phyloP scores from a whole-genome alignment of 768 basidiomycete genomes.

The Lactarius tabidus region DNA sequence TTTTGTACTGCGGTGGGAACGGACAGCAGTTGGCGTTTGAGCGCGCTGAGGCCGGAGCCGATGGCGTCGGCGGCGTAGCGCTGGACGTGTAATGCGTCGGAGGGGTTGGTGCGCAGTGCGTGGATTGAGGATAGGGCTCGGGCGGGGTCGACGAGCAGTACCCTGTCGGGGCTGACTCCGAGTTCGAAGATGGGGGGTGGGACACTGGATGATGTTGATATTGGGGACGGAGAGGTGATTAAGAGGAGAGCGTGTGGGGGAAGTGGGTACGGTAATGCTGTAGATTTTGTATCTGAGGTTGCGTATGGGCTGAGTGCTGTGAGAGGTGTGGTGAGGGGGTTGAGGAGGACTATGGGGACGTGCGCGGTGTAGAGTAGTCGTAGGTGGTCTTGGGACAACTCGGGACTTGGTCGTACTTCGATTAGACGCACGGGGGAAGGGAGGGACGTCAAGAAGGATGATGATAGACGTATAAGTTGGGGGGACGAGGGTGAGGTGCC shows the following conservation, averaged over 20 bases:
- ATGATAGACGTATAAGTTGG: constrained; percentile 4
- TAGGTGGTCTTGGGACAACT: constrained; percentile 13
- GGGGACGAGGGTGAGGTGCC: background rate
- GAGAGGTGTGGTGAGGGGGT: constrained; percentile 53
- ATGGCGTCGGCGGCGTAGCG: constrained; percentile 60
- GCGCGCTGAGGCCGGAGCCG: constrained; percentile 41
- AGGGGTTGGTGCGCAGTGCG: constrained; percentile 43
- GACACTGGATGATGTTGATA: constrained; percentile 23
- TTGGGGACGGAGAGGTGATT: constrained; percentile 27
- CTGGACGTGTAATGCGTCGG: constrained; percentile 50
- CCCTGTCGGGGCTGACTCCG: constrained; percentile 18
- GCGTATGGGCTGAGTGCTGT: constrained; percentile 32
- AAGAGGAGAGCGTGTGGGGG: constrained; percentile 33
- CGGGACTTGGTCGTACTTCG: constrained; percentile 26
- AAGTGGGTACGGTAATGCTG: constrained; percentile 27
- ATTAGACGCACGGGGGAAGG: constrained; percentile 27
- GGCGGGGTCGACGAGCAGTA: constrained; percentile 53
- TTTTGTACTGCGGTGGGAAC: constrained; percentile 9
- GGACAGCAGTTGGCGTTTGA: constrained; percentile 10
- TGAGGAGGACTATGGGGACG: constrained; percentile 59
- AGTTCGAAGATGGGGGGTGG: constrained; percentile 31
- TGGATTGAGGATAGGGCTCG: constrained; percentile 55
- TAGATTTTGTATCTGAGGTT: constrained; percentile 10
- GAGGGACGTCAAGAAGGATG: constrained; percentile 20
- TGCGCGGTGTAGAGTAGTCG: constrained; percentile 42